Evolutionary conservation across 2,329 filamentous ascomycete species (phyloP).

Genomic region (Thermothelomyces thermophilus): DNA sequence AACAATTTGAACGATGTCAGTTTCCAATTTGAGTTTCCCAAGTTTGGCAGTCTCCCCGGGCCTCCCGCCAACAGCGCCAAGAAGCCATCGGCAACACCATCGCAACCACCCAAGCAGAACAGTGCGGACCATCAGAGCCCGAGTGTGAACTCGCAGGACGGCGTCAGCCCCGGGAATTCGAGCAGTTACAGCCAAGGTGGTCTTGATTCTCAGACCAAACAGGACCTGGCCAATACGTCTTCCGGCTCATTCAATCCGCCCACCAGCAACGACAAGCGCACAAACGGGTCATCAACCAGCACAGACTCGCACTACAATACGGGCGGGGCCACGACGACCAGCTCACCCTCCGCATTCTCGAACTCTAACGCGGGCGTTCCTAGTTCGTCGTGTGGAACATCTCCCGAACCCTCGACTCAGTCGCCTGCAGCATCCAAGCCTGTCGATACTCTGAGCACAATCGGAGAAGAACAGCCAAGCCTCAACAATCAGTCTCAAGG

Average conservation of each 20-base stretch:
- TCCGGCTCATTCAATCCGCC: slow-evolving; percentile 52
- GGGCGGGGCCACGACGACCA: slow-evolving; percentile 48
- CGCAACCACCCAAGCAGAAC: slow-evolving; percentile 18
- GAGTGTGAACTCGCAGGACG: slow-evolving; percentile 28
- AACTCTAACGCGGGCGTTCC: slow-evolving; percentile 50
- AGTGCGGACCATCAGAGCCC: slow-evolving; percentile 33
- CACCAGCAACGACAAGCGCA: slow-evolving; percentile 37
- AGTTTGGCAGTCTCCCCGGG: slow-evolving; percentile 70
- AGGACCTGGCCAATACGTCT: slow-evolving; percentile 49
- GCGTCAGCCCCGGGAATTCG: slow-evolving; percentile 32
- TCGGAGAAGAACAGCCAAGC: slow-evolving; percentile 59
- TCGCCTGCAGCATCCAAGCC: slow-evolving; percentile 63
- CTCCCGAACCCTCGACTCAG: slow-evolving; percentile 67
- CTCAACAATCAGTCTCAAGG: slow-evolving; percentile 41
- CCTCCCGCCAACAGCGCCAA: slow-evolving; percentile 28
- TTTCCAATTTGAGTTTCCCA: slow-evolving; percentile 94
- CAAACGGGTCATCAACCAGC: slow-evolving; percentile 43
- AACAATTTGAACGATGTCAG: slow-evolving; percentile 65
- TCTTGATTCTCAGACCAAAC: slow-evolving; percentile 35
- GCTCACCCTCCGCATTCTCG: slow-evolving; percentile 58
- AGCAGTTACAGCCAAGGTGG: slow-evolving; percentile 30
- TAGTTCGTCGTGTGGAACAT: slow-evolving; percentile 66
- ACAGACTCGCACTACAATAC: slow-evolving; percentile 45
- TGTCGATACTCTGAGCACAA: slow-evolving; percentile 55
- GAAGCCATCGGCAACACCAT: slow-evolving; percentile 13